phyloP scores from a whole-genome alignment of 2,329 filamentous ascomycete species.

The Trichoderma koningii region DNA sequence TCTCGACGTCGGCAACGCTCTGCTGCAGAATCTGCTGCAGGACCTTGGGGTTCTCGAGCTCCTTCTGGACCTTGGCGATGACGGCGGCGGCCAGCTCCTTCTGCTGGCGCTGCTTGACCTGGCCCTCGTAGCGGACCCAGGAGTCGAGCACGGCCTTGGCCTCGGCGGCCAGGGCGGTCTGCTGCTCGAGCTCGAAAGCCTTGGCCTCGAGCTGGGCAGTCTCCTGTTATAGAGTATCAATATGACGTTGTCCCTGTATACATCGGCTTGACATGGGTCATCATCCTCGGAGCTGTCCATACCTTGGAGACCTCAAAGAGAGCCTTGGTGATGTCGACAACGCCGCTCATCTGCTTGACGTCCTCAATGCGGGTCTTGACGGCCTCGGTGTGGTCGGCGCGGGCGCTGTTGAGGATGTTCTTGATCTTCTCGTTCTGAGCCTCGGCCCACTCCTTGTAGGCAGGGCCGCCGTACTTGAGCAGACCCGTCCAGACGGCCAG shows the following conservation, averaged over 20 bases:
- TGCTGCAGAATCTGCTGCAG: slow-evolving; percentile 98
- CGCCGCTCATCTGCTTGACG: slow-evolving; percentile 90
- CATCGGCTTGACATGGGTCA: too few relatives aligned
- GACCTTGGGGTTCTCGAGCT: slow-evolving; percentile 95
- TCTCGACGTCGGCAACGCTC: slow-evolving; percentile 94
- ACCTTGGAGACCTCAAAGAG: slow-evolving; percentile 99
- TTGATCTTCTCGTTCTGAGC: slow-evolving; percentile 88
- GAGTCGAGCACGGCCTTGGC: slow-evolving; percentile 95
- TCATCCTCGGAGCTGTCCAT: slow-evolving; percentile 31
- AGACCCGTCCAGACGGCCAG: slow-evolving; percentile 89
- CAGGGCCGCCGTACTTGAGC: slow-evolving; percentile 89
- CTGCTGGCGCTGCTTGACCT: slow-evolving; percentile 99
- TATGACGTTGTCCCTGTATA: neutral
- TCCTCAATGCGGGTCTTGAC: slow-evolving; percentile 93
- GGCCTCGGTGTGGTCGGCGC: slow-evolving; percentile 91
- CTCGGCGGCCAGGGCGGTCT: slow-evolving; percentile 86
- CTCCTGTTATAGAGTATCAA: slow-evolving; percentile 61
- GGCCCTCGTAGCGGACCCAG: slow-evolving; percentile 97
- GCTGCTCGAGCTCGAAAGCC: slow-evolving; percentile 96
- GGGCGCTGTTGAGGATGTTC: slow-evolving; percentile 90
- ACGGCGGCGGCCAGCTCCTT: slow-evolving; percentile 88
- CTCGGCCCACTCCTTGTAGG: slow-evolving; percentile 91
- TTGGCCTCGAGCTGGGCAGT: slow-evolving; percentile 94
- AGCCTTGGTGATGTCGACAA: slow-evolving; percentile 95
- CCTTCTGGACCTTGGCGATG: slow-evolving; percentile 98